phyloP scores from a whole-genome alignment of 225 moss, liverwort and hornwort species.

The Rhytidiadelphus loreus region DNA sequence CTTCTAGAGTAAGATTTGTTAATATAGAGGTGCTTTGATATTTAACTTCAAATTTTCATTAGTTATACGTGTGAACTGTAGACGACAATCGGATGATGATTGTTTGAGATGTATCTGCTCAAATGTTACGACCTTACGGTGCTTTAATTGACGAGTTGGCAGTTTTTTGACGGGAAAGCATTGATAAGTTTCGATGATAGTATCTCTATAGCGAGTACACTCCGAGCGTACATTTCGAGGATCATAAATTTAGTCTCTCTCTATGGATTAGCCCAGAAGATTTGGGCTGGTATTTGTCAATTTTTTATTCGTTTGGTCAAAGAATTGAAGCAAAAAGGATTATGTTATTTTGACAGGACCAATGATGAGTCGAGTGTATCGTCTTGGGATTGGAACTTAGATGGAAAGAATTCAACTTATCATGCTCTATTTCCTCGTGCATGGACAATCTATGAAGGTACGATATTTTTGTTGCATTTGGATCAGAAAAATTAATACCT shows the following conservation, averaged over 20 bases:
- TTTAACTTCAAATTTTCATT: background rate
- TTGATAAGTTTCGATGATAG: background rate
- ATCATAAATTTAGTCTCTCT: background rate
- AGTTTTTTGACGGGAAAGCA: background rate
- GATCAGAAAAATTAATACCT: background rate
- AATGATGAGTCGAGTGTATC: constrained; percentile 53
- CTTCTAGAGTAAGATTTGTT: constrained; percentile 26
- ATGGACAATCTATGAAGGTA: constrained; percentile 98
- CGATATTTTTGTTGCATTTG: background rate
- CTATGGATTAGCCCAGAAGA: background rate
- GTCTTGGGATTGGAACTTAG: constrained; percentile 94
- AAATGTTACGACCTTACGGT: background rate
- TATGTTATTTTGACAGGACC: constrained; percentile 9
- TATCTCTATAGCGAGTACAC: background rate
- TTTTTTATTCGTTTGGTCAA: background rate
- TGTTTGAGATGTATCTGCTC: background rate
- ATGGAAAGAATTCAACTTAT: constrained; percentile 86
- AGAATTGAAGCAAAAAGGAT: background rate
- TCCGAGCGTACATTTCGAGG: background rate
- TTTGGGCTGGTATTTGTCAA: background rate
- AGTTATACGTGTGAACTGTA: background rate
- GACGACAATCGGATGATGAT: background rate
- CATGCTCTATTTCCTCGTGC: constrained; percentile 97
- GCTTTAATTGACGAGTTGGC: background rate
- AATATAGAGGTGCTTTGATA: background rate